These are phyloP conservation scores for Tetrahymena malaccensis DNA, from an alignment of 73 alveolate genomes.

Conservation along the genomic window DNA sequence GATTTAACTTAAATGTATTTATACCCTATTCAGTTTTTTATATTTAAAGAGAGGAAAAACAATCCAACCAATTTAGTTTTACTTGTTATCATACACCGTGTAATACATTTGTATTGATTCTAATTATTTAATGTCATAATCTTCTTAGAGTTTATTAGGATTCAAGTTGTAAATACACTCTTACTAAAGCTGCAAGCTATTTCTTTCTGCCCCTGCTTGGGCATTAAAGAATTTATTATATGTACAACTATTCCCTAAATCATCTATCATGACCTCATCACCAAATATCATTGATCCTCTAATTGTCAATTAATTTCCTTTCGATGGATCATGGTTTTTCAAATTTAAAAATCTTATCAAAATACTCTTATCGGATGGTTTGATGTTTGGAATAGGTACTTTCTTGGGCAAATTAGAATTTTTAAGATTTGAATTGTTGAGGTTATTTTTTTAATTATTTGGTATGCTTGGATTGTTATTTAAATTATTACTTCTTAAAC, in stretches of 20 bases:
- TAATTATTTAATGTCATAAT: neutral
- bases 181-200: neutral
- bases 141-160: neutral
- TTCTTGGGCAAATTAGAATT: neutral
- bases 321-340: neutral
- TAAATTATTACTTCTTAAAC: neutral
- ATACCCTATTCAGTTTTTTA: neutral
- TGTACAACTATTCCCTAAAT: neutral
- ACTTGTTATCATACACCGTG: neutral
- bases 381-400: neutral
- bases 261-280: neutral
- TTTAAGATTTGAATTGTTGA: neutral
- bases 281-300: neutral
- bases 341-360: neutral
- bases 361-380: neutral
- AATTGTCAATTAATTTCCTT: neutral
- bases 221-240: neutral
- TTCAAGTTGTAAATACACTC: neutral
- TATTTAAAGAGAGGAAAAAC: neutral
- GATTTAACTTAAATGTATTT: neutral
- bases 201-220: neutral
- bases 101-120: neutral
- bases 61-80: neutral
- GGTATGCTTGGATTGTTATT: neutral
- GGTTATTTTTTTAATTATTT: too few relatives aligned